These are phyloP conservation scores for Eremothecium coryli DNA, from an alignment of 1,139 yeast genomes.

Conservation along the genomic window DNA sequence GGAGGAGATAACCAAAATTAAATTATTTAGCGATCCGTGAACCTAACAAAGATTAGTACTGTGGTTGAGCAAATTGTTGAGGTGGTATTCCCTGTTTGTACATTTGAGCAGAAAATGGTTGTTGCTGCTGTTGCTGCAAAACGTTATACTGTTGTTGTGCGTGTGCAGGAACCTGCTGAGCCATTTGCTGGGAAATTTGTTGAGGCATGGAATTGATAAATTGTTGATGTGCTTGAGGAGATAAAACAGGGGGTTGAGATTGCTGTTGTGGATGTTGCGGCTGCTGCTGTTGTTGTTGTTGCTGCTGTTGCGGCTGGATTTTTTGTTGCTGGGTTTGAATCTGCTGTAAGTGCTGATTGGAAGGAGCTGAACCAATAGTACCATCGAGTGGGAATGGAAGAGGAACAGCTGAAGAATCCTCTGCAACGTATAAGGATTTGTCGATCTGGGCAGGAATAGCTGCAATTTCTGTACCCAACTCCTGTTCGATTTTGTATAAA, in stretches of 20 bases:
- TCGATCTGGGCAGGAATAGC: slow-evolving; percentile 93
- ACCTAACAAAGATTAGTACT: slow-evolving; percentile 1
- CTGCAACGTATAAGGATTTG: slow-evolving; percentile 80
- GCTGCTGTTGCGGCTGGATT: slow-evolving; percentile 12
- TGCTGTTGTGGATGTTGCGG: slow-evolving; percentile 20
- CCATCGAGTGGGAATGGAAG: slow-evolving; percentile 69
- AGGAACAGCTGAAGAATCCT: slow-evolving; percentile 67
- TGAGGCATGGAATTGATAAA: no score
- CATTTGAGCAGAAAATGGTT: slow-evolving; percentile 13
- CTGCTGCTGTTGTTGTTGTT: slow-evolving; percentile 11
- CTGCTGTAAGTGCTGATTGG: slow-evolving; percentile 22
- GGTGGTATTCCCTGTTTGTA: slow-evolving; percentile 12
- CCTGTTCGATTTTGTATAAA: slow-evolving; percentile 91
- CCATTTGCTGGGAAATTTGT: slow-evolving; percentile 20
- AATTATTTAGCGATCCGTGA: no score
- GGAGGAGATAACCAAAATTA: no score
- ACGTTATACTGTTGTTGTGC: slow-evolving; percentile 11
- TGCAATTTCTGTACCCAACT: slow-evolving; percentile 92
- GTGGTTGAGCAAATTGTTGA: slow-evolving; percentile 12
- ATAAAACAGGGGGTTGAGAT: slow-evolving; percentile 16
- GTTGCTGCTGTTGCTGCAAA: slow-evolving; percentile 20
- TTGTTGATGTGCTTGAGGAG: slow-evolving; percentile 16
- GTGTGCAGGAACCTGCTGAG: no score
- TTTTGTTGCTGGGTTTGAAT: slow-evolving; percentile 23
- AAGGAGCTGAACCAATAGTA: slow-evolving; percentile 30